Conservation (phyloP, 2,329 filamentous ascomycete genomes). For the Cadophora luteo-olivacea region DNA sequence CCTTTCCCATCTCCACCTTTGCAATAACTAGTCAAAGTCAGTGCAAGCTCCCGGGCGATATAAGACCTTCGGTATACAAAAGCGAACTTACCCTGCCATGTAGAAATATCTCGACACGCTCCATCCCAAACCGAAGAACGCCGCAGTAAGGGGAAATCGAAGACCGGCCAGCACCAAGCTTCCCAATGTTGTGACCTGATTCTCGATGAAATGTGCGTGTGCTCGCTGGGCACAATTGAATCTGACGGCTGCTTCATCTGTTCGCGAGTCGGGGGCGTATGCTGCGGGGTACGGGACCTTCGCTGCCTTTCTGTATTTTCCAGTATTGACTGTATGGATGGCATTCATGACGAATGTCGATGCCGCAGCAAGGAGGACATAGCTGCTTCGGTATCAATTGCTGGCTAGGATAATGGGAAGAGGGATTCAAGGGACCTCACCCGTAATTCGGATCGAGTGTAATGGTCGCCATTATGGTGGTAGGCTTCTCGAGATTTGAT, state of each 20-base stretch:
- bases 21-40: slow-evolving; percentile 56
- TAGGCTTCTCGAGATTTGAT: slow-evolving; percentile 5
- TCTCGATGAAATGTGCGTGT: slow-evolving; percentile 70
- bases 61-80: not conserved
- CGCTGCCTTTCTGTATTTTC: slow-evolving; percentile 56
- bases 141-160: slow-evolving; percentile 57
- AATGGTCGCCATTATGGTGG: slow-evolving; percentile 40
- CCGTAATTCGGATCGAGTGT: slow-evolving; percentile 42
- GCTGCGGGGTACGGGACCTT: slow-evolving; percentile 62
- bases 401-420: not conserved
- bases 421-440: slow-evolving; percentile 33
- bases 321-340: slow-evolving; percentile 57
- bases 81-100: slow-evolving; percentile 53
- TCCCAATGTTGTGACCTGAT: slow-evolving; percentile 58
- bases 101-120: slow-evolving; percentile 59
- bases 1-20: slow-evolving; percentile 37
- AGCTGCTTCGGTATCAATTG: slow-evolving; percentile 50
- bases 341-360: slow-evolving; percentile 64
- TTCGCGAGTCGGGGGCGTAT: slow-evolving; percentile 51
- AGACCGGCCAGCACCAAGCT: slow-evolving; percentile 63
- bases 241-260: slow-evolving; percentile 47
- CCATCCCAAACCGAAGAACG: slow-evolving; percentile 59
- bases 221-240: slow-evolving; percentile 73
- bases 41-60: not conserved
- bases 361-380: slow-evolving; percentile 64